Evolutionary conservation across 306 rosid species (phyloP).

Genomic region (Casuarina cunninghamiana): DNA sequence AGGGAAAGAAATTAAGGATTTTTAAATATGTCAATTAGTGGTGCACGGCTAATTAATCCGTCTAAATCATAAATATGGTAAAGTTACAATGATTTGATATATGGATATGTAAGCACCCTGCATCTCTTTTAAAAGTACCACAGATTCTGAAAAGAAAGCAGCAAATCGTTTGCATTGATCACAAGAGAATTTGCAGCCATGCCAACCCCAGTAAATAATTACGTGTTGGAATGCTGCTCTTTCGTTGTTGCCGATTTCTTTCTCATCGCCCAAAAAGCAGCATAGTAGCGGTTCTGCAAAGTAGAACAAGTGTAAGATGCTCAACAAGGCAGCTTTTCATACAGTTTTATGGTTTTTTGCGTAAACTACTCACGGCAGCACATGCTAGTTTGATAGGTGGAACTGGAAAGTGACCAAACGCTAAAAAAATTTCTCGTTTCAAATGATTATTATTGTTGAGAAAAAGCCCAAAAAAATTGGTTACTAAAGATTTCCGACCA

Average conservation of each 20-base stretch:
- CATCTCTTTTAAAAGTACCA: neutral
- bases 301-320: slow-evolving; percentile 15
- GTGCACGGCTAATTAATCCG: too few species aligned
- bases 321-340: slow-evolving; percentile 10
- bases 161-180: neutral
- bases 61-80: neutral
- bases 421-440: neutral
- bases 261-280: slow-evolving; percentile 93
- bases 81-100: neutral
- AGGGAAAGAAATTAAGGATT: too few species aligned
- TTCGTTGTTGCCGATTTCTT: slow-evolving; percentile 41
- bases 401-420: too few species aligned
- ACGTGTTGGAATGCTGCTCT: slow-evolving; percentile 13
- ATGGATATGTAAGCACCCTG: neutral
- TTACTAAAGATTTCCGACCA: neutral
- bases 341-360: too few species aligned
- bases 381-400: too few species aligned
- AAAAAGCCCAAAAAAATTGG: neutral
- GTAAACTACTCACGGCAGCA: too few species aligned
- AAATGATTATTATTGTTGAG: neutral
- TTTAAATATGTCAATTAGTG: too few species aligned
- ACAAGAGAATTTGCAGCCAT: slow-evolving; percentile 1
- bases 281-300: slow-evolving; percentile 80
- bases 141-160: neutral
- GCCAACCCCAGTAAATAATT: neutral